A percentile compares a stretch with the other conserved stretches of the same genome.
Evolutionary conservation across 441 rosid genomes (phyloP).

Genomic region (Gossypium gossypioides): DNA sequence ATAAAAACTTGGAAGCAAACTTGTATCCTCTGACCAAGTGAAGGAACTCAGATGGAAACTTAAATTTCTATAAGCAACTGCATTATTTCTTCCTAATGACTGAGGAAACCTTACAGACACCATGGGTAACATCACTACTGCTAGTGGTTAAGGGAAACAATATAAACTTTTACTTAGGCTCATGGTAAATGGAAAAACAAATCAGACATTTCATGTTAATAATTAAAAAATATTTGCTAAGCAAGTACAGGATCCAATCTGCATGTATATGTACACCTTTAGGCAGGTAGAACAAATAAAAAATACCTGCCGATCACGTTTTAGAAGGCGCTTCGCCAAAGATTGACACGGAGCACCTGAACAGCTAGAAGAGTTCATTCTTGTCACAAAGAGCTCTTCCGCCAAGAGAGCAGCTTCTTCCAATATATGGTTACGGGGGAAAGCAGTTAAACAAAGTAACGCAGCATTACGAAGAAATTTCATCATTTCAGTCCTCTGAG

Average conservation of each 20-base stretch:
- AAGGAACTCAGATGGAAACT: neutral
- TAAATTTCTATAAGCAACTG: neutral
- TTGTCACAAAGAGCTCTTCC: slow-evolving; percentile 61
- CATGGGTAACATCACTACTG: neutral
- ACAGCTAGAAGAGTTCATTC: slow-evolving; percentile 43
- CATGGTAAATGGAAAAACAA: neutral
- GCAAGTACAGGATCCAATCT: slow-evolving; percentile 2
- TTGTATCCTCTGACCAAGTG: neutral
- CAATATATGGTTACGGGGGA: slow-evolving; percentile 66
- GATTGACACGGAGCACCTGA: slow-evolving; percentile 62
- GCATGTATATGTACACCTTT: neutral
- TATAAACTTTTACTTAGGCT: neutral
- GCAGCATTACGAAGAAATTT: slow-evolving; percentile 73
- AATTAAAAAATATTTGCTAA: neutral
- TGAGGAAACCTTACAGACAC: neutral
- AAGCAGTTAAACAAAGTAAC: slow-evolving; percentile 62
- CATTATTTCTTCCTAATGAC: neutral
- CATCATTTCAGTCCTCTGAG: slow-evolving; percentile 49
- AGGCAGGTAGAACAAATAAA: slow-evolving; percentile 7
- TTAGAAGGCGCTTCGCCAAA: slow-evolving; percentile 80
- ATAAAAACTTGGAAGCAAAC: neutral
- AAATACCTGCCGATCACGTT: slow-evolving; percentile 81
- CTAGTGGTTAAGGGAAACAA: neutral
- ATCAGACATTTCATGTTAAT: neutral
- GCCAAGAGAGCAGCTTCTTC: slow-evolving; percentile 87